Percentiles rank a stretch among this genome's conserved stretches.
phyloP scores from a whole-genome alignment of 164 flowering plant genomes.

The Vitis rupestris region DNA sequence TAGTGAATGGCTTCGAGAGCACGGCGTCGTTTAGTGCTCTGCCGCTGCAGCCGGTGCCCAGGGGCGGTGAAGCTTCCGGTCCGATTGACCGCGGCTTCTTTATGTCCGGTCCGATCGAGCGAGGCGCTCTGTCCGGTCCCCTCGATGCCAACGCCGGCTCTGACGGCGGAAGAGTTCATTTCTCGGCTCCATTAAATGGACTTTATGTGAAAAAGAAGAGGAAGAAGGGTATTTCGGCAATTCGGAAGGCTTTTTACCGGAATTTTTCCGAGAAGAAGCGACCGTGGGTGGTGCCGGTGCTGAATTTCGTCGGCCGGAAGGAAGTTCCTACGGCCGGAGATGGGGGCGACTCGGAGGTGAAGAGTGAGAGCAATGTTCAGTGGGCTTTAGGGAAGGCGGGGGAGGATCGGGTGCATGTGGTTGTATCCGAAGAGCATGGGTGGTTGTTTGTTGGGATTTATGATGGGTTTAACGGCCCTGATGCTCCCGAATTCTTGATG shows the following conservation, averaged over 20 bases:
- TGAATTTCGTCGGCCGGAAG: constrained; percentile 57
- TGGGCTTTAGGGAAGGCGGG: constrained; percentile 99
- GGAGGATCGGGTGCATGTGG: constrained; percentile 98
- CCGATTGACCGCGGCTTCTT: constrained; percentile 72
- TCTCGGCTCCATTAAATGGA: constrained; percentile 89
- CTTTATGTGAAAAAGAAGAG: constrained; percentile 52
- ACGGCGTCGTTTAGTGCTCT: constrained; percentile 73
- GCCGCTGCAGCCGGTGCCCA: constrained; percentile 82
- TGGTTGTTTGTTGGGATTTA: constrained; percentile 98
- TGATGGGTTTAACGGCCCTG: constrained; percentile 99
- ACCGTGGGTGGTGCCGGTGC: constrained; percentile 93
- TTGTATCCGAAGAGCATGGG: constrained; percentile 92
- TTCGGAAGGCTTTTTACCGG: constrained; percentile 55
- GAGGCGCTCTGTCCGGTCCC: constrained; percentile 87
- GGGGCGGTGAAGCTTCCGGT: constrained; percentile 49
- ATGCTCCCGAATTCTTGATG: constrained; percentile 98
- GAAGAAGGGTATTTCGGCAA: constrained; percentile 63
- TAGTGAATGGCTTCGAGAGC: constrained; percentile 76
- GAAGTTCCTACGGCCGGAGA: constrained; percentile 26
- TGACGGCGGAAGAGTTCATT: constrained; percentile 44
- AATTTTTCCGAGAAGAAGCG: constrained; percentile 73
- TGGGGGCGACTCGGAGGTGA: constrained; percentile 25
- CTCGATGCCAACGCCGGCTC: constrained; percentile 40
- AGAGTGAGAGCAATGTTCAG: constrained; percentile 58
- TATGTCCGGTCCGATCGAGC: constrained; percentile 95